Percentiles rank a stretch among this genome's conserved stretches.
Conservation (phyloP, 768 basidiomycete genomes). For the Collybiopsis confluens region DNA sequence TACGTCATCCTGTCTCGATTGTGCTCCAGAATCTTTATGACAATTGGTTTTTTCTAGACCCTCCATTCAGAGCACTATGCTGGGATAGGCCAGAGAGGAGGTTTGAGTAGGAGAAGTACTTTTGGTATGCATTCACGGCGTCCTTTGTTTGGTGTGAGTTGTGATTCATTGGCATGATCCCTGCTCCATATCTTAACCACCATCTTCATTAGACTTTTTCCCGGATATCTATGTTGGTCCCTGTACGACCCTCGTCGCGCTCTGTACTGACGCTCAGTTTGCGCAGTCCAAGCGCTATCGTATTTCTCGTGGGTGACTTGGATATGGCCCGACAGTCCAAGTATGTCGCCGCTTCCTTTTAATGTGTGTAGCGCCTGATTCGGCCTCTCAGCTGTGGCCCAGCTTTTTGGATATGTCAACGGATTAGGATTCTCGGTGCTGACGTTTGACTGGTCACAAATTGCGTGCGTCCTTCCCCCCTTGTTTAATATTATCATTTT, state of each 20-base stretch:
- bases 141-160: slow-evolving; percentile 42
- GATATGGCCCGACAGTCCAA: slow-evolving; percentile 45
- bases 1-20: neutral
- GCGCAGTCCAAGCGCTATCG: slow-evolving; percentile 41
- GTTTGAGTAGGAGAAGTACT: slow-evolving; percentile 59
- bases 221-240: slow-evolving; percentile 55
- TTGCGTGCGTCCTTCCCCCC: slow-evolving; percentile 30
- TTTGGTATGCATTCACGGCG: slow-evolving; percentile 47
- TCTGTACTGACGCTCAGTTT: slow-evolving; percentile 6
- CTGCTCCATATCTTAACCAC: neutral
- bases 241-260: no score
- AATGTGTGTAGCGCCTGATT: neutral
- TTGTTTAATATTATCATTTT: slow-evolving; percentile 11
- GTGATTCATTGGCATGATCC: neutral
- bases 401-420: slow-evolving; percentile 10
- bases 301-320: slow-evolving; percentile 60
- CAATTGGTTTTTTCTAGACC: slow-evolving; percentile 38
- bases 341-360: slow-evolving; percentile 23
- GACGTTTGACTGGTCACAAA: slow-evolving; percentile 59
- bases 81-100: slow-evolving; percentile 49
- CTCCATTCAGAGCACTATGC: slow-evolving; percentile 59
- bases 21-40: slow-evolving; percentile 26
- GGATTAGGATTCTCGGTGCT: slow-evolving; percentile 17
- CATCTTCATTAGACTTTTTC: slow-evolving; percentile 43
- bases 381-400: slow-evolving; percentile 6